Evolutionary conservation across 1,284 basidiomycete genomes (phyloP).

Genomic region (Tausonia pullulans): DNA sequence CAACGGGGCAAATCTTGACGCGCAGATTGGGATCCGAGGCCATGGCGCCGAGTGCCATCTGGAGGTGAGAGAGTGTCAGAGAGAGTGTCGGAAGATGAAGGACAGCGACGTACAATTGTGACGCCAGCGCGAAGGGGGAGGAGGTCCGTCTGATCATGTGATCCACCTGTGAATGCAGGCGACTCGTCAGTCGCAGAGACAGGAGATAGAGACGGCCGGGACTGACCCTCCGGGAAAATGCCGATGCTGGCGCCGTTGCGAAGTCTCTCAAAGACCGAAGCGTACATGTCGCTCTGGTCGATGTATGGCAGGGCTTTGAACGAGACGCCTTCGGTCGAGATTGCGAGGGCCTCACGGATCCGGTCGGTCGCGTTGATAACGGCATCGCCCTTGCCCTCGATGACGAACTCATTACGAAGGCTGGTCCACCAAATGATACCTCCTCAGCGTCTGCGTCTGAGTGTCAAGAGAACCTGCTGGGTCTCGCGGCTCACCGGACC

Average conservation of each 20-base stretch:
- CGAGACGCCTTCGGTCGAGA: conserved; percentile 22
- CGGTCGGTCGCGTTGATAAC: conserved; percentile 59
- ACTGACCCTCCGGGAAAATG: conserved; percentile 85
- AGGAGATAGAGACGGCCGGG: too few relatives aligned
- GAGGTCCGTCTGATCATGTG: conserved; percentile 89
- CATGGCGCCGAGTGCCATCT: conserved; percentile 76
- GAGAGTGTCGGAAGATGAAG: conserved; percentile 48
- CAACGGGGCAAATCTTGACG: conserved; percentile 89
- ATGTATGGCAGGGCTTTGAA: conserved; percentile 75
- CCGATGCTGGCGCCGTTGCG: conserved; percentile 83
- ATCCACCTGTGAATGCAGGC: conserved; percentile 53
- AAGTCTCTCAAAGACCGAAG: conserved; percentile 78
- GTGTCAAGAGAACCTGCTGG: too few relatives aligned
- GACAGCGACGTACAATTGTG: conserved; percentile 33
- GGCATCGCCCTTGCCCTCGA: not conserved
- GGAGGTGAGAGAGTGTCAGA: too few relatives aligned
- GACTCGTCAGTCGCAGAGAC: too few relatives aligned
- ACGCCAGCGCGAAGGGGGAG: conserved; percentile 92
- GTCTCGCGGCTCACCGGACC: conserved; percentile 21
- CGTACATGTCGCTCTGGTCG: conserved; percentile 90
- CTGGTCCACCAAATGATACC: too few relatives aligned
- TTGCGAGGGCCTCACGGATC: too few relatives aligned
- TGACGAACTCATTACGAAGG: too few relatives aligned
- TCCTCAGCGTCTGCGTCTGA: too few relatives aligned
- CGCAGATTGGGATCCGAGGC: conserved; percentile 72